Percentiles rank a stretch among this genome's conserved stretches.
Conservation (phyloP, 768 basidiomycete genomes). For the Russula abietina region DNA sequence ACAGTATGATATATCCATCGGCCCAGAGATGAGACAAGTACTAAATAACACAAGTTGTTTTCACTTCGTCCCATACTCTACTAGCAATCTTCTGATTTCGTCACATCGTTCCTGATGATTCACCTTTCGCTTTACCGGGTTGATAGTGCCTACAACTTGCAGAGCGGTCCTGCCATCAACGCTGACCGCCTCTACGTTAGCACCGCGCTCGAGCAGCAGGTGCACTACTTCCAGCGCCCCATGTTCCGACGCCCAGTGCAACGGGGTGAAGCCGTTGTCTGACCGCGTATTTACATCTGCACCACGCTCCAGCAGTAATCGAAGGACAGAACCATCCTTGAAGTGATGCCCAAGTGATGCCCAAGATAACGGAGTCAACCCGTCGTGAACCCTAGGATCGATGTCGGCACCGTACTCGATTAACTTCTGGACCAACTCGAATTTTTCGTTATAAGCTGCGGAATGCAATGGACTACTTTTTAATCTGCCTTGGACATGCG, state of each 20-base stretch:
- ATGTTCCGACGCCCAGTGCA: background rate
- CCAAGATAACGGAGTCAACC: background rate
- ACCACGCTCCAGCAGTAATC: background rate
- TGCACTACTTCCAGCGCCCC: background rate
- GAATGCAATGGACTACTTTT: background rate
- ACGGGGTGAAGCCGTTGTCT: background rate
- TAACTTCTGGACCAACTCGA: background rate
- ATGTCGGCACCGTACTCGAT: background rate
- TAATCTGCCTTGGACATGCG: background rate
- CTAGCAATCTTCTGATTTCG: no score
- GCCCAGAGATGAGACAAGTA: no score
- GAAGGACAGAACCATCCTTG: background rate
- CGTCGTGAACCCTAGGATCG: rapidly evolving
- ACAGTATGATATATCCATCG: no score
- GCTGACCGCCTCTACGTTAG: background rate
- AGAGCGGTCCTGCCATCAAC: no score
- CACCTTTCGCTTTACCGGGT: no score
- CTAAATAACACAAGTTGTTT: no score
- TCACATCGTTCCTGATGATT: no score
- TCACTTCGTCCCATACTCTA: no score
- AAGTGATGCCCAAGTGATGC: background rate
- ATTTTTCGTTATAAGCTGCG: background rate
- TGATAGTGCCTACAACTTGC: no score
- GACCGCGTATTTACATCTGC: background rate
- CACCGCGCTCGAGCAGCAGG: background rate